Conservation (phyloP, 345 rosid genomes). For the Heritiera littoralis region DNA sequence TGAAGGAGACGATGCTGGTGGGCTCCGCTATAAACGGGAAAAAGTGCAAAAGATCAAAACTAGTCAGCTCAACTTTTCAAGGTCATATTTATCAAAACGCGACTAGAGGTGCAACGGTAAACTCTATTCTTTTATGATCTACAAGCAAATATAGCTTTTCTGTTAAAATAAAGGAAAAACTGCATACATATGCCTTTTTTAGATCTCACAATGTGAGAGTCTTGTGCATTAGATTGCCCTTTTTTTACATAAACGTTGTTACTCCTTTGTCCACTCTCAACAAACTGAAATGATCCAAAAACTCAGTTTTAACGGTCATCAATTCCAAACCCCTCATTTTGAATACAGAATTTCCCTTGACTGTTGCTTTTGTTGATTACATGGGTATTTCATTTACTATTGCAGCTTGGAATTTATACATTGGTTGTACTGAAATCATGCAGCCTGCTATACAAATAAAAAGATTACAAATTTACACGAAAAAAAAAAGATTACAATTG, state of each 20-base stretch:
- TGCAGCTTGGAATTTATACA: not conserved
- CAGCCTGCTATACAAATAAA: no score
- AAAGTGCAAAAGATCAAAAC: conserved; percentile 43
- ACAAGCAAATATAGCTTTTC: no score
- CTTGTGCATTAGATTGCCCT: no score
- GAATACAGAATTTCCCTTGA: not conserved
- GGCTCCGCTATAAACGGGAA: conserved; percentile 41
- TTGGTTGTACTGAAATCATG: not conserved
- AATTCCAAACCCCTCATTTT: not conserved
- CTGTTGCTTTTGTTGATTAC: not conserved
- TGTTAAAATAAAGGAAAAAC: no score
- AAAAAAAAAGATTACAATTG: not conserved
- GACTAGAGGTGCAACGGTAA: not conserved
- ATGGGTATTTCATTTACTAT: no score
- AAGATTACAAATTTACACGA: not conserved
- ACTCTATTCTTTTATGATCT: no score
- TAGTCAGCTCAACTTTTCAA: conserved; percentile 33
- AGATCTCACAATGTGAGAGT: no score
- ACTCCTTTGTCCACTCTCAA: conserved; percentile 25
- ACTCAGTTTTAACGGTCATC: not conserved
- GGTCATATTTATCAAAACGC: conserved; percentile 19
- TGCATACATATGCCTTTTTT: no score
- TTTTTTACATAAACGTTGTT: not conserved
- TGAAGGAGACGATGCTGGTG: conserved; percentile 43
- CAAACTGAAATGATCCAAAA: conserved; percentile 4